Evolutionary conservation across 371 early-diverging fungal genomes (phyloP).

Genomic region (Lichtheimia ornata): DNA sequence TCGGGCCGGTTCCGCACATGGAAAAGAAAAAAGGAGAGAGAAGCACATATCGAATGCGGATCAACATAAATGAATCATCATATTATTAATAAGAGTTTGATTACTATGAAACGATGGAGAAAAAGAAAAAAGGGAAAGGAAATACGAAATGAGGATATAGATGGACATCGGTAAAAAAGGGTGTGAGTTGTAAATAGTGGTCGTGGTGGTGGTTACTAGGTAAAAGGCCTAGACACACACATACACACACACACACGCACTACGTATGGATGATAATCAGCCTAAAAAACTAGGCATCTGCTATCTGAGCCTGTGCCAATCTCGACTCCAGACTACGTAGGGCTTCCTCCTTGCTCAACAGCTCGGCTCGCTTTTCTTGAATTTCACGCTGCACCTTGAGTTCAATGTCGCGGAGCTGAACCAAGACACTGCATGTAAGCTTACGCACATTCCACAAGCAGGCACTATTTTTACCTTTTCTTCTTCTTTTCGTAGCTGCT

Average conservation of each 20-base stretch:
- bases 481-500: slow-evolving; percentile 62
- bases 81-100: neutral
- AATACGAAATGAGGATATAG: neutral
- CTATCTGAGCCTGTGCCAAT: slow-evolving; percentile 47
- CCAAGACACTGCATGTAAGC: neutral
- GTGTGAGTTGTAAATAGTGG: neutral
- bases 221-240: neutral
- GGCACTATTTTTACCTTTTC: slow-evolving; percentile 39
- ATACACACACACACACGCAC: neutral
- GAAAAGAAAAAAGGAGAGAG: neutral
- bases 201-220: neutral
- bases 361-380: slow-evolving; percentile 59
- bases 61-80: neutral
- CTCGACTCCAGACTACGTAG: slow-evolving; percentile 55
- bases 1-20: slow-evolving; percentile 3
- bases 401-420: slow-evolving; percentile 57
- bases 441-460: neutral
- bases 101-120: neutral
- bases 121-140: neutral
- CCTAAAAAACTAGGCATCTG: slow-evolving; percentile 27
- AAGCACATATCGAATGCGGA: neutral
- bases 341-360: slow-evolving; percentile 60
- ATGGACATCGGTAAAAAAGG: neutral
- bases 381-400: slow-evolving; percentile 59
- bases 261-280: slow-evolving; percentile 12